Conservation (phyloP, 768 basidiomycete genomes). For the Tylopilus balloui region DNA sequence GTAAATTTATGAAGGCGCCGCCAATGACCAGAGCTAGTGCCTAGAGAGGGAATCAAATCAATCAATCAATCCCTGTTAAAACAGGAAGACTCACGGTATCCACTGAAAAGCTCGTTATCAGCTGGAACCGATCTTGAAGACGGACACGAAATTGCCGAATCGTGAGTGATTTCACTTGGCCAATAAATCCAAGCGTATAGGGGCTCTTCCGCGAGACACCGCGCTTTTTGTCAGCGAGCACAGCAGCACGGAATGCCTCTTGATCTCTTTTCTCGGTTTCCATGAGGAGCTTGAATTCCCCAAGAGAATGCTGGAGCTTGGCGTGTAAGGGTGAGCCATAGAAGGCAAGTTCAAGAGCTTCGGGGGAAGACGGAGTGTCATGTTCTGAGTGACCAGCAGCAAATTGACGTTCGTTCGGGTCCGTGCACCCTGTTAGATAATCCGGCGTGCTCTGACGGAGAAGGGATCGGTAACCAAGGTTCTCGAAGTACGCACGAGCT, state of each 20-base stretch:
- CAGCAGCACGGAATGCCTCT: conserved; percentile 72
- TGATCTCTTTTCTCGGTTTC: conserved; percentile 63
- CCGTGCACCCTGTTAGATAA: conserved; percentile 80
- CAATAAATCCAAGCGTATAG: conserved; percentile 74
- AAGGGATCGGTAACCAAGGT: conserved; percentile 65
- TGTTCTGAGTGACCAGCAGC: conserved; percentile 52
- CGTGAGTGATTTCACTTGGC: conserved; percentile 68
- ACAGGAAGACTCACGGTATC: conserved; percentile 45
- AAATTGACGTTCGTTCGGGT: conserved; percentile 81
- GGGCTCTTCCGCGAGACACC: conserved; percentile 75
- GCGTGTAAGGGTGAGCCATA: conserved; percentile 42
- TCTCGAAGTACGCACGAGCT: conserved; percentile 76
- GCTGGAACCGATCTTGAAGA: conserved; percentile 73
- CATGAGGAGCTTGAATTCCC: conserved; percentile 52
- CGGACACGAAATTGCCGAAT: conserved; percentile 69
- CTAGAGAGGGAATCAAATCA: conserved; percentile 6
- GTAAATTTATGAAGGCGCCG: conserved; percentile 68
- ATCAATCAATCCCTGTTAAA: background rate
- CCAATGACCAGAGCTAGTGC: conserved; percentile 56
- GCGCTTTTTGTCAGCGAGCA: conserved; percentile 70
- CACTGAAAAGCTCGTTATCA: conserved; percentile 65
- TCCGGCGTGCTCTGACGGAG: conserved; percentile 85
- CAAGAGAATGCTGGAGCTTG: conserved; percentile 43
- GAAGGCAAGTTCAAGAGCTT: conserved; percentile 64
- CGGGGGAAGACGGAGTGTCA: conserved; percentile 61